A percentile compares a stretch with the other conserved stretches of the same genome.
phyloP scores from a whole-genome alignment of 495 filamentous ascomycete species.

The Penicillium waksmanii region DNA sequence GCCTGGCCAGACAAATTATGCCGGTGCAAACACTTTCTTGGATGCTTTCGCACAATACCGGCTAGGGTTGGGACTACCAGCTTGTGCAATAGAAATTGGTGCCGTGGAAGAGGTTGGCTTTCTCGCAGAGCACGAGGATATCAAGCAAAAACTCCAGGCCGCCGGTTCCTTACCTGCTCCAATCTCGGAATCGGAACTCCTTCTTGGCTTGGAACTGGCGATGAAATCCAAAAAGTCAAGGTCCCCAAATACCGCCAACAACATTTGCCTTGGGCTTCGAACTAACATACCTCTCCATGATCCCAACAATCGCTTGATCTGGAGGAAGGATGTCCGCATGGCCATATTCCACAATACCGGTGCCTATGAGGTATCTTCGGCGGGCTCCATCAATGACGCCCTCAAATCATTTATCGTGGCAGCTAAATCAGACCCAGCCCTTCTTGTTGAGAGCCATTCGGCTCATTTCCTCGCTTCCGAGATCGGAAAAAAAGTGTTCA shows the following conservation, averaged over 20 bases:
- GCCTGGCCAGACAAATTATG: slow-evolving; percentile 39
- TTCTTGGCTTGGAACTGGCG: neutral
- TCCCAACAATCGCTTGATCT: slow-evolving; percentile 22
- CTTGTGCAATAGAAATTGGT: slow-evolving; percentile 18
- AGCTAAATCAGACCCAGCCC: slow-evolving; percentile 8
- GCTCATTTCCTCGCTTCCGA: slow-evolving; percentile 46
- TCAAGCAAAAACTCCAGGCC: slow-evolving; percentile 13
- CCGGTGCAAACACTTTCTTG: slow-evolving; percentile 32
- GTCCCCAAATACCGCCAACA: neutral
- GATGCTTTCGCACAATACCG: slow-evolving; percentile 29
- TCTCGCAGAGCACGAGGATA: slow-evolving; percentile 22
- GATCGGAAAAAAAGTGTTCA: slow-evolving; percentile 43
- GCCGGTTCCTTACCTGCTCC: neutral
- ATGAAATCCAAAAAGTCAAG: neutral
- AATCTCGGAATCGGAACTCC: slow-evolving; percentile 1
- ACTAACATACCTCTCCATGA: slow-evolving; percentile 7
- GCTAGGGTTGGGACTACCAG: neutral
- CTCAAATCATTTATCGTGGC: slow-evolving; percentile 19
- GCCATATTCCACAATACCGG: slow-evolving; percentile 30
- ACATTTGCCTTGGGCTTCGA: slow-evolving; percentile 14
- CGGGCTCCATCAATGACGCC: neutral
- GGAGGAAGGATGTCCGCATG: slow-evolving; percentile 32
- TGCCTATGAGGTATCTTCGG: neutral
- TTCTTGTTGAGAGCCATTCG: slow-evolving; percentile 7
- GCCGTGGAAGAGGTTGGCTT: slow-evolving; percentile 34